Conservation (phyloP, 768 basidiomycete genomes). For the Candolleomyces eurysporus region DNA sequence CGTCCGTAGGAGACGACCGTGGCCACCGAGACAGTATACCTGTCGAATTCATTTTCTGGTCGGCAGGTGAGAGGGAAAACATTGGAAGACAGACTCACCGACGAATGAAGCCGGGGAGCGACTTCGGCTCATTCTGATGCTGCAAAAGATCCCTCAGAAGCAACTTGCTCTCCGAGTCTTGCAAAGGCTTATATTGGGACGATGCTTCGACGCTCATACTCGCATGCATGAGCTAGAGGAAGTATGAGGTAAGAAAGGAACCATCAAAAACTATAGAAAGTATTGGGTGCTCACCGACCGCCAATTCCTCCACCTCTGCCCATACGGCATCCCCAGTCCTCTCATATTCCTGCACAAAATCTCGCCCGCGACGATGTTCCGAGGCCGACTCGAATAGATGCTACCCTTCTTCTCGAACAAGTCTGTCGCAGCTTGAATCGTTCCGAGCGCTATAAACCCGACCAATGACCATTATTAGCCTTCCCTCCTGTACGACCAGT, state of each 20-base stretch:
- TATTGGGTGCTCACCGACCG: slow-evolving; percentile 21
- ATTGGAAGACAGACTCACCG: slow-evolving; percentile 12
- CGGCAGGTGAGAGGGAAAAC: not conserved
- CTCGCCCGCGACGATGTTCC: slow-evolving; percentile 30
- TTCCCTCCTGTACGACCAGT: not conserved
- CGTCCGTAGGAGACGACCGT: slow-evolving; percentile 23
- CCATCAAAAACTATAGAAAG: not conserved
- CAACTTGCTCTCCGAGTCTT: slow-evolving; percentile 20
- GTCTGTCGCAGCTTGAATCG: slow-evolving; percentile 26
- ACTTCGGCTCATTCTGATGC: slow-evolving; percentile 9
- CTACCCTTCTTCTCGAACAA: slow-evolving; percentile 30
- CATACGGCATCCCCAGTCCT: slow-evolving; percentile 30
- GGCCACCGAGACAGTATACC: slow-evolving; percentile 22
- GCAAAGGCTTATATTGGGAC: slow-evolving; percentile 20
- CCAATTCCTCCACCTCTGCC: slow-evolving; percentile 31
- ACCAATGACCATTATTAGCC: not conserved
- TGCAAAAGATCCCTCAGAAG: slow-evolving; percentile 19
- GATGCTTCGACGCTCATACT: slow-evolving; percentile 19
- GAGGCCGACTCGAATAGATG: slow-evolving; percentile 33
- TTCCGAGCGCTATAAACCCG: slow-evolving; percentile 22
- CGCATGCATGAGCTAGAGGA: no score
- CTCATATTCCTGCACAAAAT: slow-evolving; percentile 31
- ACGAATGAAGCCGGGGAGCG: slow-evolving; percentile 16
- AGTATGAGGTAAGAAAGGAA: slow-evolving; percentile 1
- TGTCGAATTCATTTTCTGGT: slow-evolving; percentile 10